These are phyloP conservation scores for Cetraspora pellucida DNA, from an alignment of 192 early-diverging fungal species.

Conservation along the genomic window DNA sequence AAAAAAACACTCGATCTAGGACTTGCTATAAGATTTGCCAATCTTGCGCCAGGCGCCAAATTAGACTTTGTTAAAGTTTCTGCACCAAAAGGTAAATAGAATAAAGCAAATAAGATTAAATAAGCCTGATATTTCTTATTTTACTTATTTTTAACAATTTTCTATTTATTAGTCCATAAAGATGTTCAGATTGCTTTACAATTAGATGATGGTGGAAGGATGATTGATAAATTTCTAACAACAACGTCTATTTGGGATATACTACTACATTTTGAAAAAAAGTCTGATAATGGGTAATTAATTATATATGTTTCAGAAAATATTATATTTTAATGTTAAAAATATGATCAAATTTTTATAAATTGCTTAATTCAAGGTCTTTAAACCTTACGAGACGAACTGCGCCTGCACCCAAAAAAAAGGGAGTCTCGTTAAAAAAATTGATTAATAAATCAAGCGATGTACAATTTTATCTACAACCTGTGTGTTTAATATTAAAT, in stretches of 20 bases:
- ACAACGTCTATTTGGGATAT: constrained; percentile 72
- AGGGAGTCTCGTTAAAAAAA: constrained; percentile 41
- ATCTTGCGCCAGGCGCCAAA: constrained; percentile 78
- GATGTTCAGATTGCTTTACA: constrained; percentile 72
- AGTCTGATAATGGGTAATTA: constrained; percentile 48
- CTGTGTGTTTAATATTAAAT: constrained; percentile 66
- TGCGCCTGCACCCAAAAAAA: constrained; percentile 35
- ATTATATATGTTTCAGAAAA: constrained; percentile 6
- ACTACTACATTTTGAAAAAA: constrained; percentile 57
- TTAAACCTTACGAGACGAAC: constrained; percentile 59
- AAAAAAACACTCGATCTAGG: constrained; percentile 70
- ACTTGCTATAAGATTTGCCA: constrained; percentile 77
- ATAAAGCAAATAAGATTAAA: background rate
- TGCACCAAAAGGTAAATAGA: constrained; percentile 23
- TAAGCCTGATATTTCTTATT: background rate
- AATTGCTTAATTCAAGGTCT: constrained; percentile 38
- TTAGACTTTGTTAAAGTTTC: constrained; percentile 53
- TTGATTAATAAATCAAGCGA: constrained; percentile 41
- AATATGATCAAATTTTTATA: background rate
- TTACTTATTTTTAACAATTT: constrained; percentile 23
- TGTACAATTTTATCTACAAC: constrained; percentile 57
- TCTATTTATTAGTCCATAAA: constrained; percentile 34
- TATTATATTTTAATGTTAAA: background rate
- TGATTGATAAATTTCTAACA: constrained; percentile 63
- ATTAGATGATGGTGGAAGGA: constrained; percentile 65